Evolutionary conservation across 257 asterid species (phyloP).

Genomic region (Dorcoceras hygrometricum): DNA sequence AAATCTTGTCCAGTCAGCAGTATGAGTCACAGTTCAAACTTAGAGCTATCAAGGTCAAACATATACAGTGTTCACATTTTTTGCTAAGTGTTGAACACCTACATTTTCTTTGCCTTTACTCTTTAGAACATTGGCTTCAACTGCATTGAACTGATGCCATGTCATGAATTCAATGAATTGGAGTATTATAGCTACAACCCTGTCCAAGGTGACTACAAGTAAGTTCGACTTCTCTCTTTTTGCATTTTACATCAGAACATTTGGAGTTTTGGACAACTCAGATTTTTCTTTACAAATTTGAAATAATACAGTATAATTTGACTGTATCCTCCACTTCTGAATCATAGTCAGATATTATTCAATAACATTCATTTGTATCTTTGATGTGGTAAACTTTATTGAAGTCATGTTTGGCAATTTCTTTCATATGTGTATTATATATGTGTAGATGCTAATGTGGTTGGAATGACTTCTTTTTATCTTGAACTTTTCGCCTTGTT

Average conservation of each 20-base stretch:
- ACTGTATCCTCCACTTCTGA: conserved; percentile 8
- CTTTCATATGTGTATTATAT: neutral
- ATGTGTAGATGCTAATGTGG: conserved; percentile 6
- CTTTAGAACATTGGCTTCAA: conserved; percentile 94
- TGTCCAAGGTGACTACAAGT: conserved; percentile 90
- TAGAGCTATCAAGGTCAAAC: conserved; percentile 6
- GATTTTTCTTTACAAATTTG: conserved; percentile 5
- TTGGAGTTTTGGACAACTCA: conserved; percentile 13
- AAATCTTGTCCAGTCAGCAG: neutral
- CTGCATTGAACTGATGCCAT: conserved; percentile 99
- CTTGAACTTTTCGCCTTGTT: conserved; percentile 2
- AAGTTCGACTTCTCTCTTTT: conserved; percentile 33
- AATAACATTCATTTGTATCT: neutral
- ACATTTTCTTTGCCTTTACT: conserved; percentile 19
- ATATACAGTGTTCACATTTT: conserved; percentile 12
- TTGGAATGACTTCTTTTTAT: conserved; percentile 18
- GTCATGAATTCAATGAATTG: conserved; percentile 96
- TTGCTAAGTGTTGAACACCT: conserved; percentile 10
- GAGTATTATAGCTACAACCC: conserved; percentile 92
- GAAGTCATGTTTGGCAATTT: neutral
- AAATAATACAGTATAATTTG: conserved; percentile 15
- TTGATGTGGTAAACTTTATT: neutral
- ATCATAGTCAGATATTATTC: conserved; percentile 5
- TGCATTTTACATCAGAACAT: conserved; percentile 20
- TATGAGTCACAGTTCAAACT: neutral